Evolutionary conservation across 192 early-diverging fungal species (phyloP), one percentile per base, ranked within the genome.

Genomic region (Rhizophagus sp.): DNA sequence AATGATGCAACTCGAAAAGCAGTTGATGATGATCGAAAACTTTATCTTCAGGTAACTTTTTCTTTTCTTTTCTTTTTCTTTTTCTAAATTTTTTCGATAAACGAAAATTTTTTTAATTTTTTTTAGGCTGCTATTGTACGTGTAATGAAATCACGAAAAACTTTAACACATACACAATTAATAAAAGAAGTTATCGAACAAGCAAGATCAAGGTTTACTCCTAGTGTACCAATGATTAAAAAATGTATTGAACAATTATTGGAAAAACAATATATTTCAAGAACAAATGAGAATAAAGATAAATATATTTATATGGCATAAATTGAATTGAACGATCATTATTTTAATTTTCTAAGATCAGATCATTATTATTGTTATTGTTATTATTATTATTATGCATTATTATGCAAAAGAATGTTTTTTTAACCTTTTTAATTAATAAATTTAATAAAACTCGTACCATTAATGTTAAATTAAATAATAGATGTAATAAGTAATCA

Each of bases 201-300:
- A 66, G 84, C 92, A 17, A 92, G 88, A 73, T 79, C 87, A 27
- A 86, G 93, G 62, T 97, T 97, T 81, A 66, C 83, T 12, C 94
- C 95, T 13, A 87, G 79, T 39, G 88, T 97, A 39, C 82, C 90
- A 1, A 83, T 93, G 81, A 94, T 97, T 81, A 96, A 97, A 75
- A 93, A 94, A 80, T 91, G 92, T 75, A 93, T 96, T 64, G 95
- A 97, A 86, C 88, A 91, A 76, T 83, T 97, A 67, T 90, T 97
- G 81, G 89, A 96, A 61, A 96, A 94, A 80, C 92, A 94, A 82
- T 96, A 94, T 82, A 87, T 94, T 75, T 90, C 90, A 50, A 81
- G 93, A 30, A 83, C 80, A 34, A 83, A 85, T 33, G 89, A 90
- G 15, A 82, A 88, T 68, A 75, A 84, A 49, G 91, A 95, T 82